Evolutionary conservation across 805 yeast species (phyloP), one percentile per base, ranked within the genome.

Genomic region (Yarrowia sp.): DNA sequence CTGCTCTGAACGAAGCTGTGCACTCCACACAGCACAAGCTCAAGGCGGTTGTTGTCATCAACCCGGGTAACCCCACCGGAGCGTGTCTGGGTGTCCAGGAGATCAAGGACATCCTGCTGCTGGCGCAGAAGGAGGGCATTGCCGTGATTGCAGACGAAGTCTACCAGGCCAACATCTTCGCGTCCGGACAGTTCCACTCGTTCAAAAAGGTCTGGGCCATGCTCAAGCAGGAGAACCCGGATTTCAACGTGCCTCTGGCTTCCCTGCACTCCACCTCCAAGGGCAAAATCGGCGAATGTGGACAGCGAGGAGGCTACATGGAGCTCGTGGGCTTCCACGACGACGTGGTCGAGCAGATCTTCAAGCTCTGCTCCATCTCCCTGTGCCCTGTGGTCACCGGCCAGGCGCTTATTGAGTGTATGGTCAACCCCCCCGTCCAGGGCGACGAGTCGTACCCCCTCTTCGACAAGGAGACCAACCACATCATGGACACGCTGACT

Each of bases 1-100:
- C 74, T 10, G 86, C 66, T 24, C 62, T 68, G n/a, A 64, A 62
- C 16, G 63, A 67, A 19, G 62, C 69, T 47, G 49, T 64, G 14
- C 53, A 29, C 8, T 65, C 65, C 22, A 64, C 65, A 29, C 36
- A 64, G 5, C 36, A 38, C 38, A 69, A 83, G 90, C 68, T 94
- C 65, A 84, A 89, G 68, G 86, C 93, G 63, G 76, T 96, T 61
- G 98, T 93, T 2, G 89, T 94, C 14, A 94, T 94, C 70, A 94
- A 94, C 77, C 99, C 99, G 1, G 98, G 99, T 63, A 94, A 94
- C 75, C 99, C 99, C 66, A 94, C 99, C 0, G 99, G 99, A 42
- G 82, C 97, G 0, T 84, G 91, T 61, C 78, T 94, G 63, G 73
- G 81, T 9, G 79, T 78, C 56, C 81, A 81, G 5, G 84, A 86